A percentile compares a stretch with the other conserved stretches of the same genome.
phyloP scores from a whole-genome alignment of 177 flowering plant species.

The Vitis hybrid region DNA sequence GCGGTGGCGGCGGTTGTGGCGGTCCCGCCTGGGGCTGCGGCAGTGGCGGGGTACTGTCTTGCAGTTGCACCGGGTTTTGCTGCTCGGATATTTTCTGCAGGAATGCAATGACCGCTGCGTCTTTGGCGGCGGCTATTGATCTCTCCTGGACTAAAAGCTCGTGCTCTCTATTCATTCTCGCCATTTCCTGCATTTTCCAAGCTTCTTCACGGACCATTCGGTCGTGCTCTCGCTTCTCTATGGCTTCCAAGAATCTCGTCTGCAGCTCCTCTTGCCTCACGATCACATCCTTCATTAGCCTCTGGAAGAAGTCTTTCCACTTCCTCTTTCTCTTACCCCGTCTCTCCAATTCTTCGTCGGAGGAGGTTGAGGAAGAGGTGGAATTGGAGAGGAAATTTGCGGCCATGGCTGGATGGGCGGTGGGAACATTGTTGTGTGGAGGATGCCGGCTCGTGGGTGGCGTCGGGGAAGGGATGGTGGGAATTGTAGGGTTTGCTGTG shows the following conservation, averaged over 20 bases:
- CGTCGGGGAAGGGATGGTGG: neutral
- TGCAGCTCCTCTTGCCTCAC: conserved; percentile 73
- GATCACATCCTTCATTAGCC: conserved; percentile 69
- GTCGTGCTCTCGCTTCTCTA: conserved; percentile 76
- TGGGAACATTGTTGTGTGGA: neutral
- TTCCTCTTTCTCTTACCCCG: conserved; percentile 47
- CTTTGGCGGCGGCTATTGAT: conserved; percentile 68
- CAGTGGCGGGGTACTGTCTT: conserved; percentile 3
- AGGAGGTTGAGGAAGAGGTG: conserved; percentile 53
- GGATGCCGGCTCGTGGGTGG: conserved; percentile 11
- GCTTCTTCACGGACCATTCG: conserved; percentile 68
- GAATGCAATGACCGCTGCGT: conserved; percentile 70
- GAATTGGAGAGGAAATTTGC: conserved; percentile 33
- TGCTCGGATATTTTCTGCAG: conserved; percentile 69
- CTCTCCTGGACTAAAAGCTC: conserved; percentile 78
- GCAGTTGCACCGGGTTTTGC: conserved; percentile 20
- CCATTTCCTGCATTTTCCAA: conserved; percentile 79
- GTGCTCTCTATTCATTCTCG: conserved; percentile 62
- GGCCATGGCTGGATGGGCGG: neutral
- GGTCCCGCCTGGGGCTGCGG: neutral
- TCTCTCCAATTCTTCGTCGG: conserved; percentile 37
- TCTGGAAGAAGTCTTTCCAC: conserved; percentile 70
- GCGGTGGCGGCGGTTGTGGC: neutral
- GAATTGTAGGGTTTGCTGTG: conserved; percentile 14
- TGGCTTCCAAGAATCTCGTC: conserved; percentile 58